These are phyloP conservation scores for Coniochaeta pulveracea DNA, from an alignment of 2,329 filamentous ascomycete species.

Conservation along the genomic window DNA sequence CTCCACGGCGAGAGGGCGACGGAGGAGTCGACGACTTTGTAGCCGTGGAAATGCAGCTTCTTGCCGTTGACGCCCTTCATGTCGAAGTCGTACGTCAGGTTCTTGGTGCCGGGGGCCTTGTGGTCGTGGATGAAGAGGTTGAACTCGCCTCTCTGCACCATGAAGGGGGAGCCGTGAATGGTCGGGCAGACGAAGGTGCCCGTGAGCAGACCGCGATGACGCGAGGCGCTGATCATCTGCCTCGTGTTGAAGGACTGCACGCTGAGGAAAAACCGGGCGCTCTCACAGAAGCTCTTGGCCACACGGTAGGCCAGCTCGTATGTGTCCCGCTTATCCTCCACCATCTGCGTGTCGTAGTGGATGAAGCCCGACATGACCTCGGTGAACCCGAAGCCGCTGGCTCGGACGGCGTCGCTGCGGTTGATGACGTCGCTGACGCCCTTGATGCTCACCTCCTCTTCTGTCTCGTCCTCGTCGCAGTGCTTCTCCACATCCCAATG, in stretches of 20 bases:
- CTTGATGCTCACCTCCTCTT: conserved; percentile 23
- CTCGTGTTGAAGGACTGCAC: conserved; percentile 43
- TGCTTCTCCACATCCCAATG: conserved; percentile 1
- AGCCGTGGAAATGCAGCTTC: conserved; percentile 46
- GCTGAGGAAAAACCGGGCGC: conserved; percentile 47
- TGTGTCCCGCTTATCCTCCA: conserved; percentile 33
- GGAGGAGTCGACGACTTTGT: conserved; percentile 50
- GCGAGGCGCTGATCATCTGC: conserved; percentile 31
- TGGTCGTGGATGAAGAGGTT: conserved; percentile 43
- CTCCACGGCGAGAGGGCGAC: conserved; percentile 42
- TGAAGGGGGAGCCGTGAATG: conserved; percentile 45
- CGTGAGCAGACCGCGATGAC: conserved; percentile 41
- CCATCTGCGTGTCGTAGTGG: conserved; percentile 29
- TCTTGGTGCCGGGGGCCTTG: conserved; percentile 43
- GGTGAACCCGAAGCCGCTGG: conserved; percentile 45
- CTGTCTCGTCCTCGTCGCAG: background rate
- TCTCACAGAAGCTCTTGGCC: conserved; percentile 41
- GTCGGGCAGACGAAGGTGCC: conserved; percentile 47
- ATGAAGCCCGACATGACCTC: conserved; percentile 56
- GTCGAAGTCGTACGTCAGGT: conserved; percentile 50
- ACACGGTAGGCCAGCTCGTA: conserved; percentile 41
- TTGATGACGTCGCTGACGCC: conserved; percentile 26
- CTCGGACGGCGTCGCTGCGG: conserved; percentile 28
- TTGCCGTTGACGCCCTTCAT: conserved; percentile 42
- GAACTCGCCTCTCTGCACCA: conserved; percentile 46